Evolutionary conservation across 169 alveolate species (phyloP), one percentile per base, ranked within the genome.

Genomic region (Babesia gibsoni): DNA sequence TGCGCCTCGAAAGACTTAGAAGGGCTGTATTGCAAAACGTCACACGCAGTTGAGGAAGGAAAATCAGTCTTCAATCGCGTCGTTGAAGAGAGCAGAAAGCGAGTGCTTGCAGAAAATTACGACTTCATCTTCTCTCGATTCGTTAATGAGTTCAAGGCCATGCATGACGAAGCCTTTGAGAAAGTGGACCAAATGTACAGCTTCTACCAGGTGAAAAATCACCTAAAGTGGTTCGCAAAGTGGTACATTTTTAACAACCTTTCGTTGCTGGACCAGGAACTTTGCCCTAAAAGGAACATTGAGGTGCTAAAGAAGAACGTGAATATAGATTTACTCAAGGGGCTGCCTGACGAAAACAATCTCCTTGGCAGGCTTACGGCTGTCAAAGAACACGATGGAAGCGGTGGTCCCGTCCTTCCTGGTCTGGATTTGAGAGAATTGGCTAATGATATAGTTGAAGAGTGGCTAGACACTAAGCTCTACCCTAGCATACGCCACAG

Each of bases 121-220:
- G 72, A 42, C 4, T 1, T 50, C 4, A 45, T 61, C 4, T 61
- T 41, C 46, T 23, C 25, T 14, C 72, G 46, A n/a, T 46, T 61
- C 32, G 14, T 45, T 48, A 61, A 23, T 45, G 72, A 61, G 37
- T 61, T 61, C 45, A n/a, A 32, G 32, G 14, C 33, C 9, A 4
- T 61, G 59, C 10, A 43, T 27, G 29, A 61, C 10, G 72, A 61
- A 45, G 72, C 72, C 6, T 0, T 61, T 27, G 59, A 46, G 8
- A 37, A 58, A 4, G 59, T 61, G 2, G 50, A 43, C 30, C 41
- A 61, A 12, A 58, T 61, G 5, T 61, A 61, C 58, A 56, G 46
- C 52, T 61, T 43, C 58, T 61, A 61, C 46, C 72, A 61, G 58
- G 48, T 61, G 39, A 39, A 61, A 29, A 43, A 41, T 7, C 72